Evolutionary conservation across 805 yeast genomes (phyloP).

Genomic region (Ogataea philodendri): DNA sequence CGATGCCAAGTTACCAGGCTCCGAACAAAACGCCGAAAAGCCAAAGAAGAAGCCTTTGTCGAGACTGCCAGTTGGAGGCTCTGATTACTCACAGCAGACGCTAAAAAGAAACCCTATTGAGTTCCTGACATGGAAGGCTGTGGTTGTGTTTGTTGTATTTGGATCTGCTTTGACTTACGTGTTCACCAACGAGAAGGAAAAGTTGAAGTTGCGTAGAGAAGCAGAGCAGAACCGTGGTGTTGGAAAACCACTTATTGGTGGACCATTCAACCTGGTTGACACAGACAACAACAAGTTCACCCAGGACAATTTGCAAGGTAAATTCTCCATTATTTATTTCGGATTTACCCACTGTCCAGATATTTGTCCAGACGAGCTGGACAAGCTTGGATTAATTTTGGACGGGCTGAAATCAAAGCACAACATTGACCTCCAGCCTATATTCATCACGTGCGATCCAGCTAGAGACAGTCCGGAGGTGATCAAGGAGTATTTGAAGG

Average conservation of each 20-base stretch:
- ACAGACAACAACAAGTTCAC: constrained; percentile 72
- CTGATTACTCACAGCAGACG: constrained; percentile 31
- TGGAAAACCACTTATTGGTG: constrained; percentile 93
- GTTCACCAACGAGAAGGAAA: constrained; percentile 74
- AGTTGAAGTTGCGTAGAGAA: constrained; percentile 68
- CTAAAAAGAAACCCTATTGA: constrained; percentile 48
- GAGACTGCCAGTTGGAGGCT: constrained; percentile 74
- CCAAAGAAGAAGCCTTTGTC: constrained; percentile 61
- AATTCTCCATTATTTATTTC: constrained; percentile 84
- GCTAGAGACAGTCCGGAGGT: constrained; percentile 90
- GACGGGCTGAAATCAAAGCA: constrained; percentile 54
- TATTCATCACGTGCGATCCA: constrained; percentile 96
- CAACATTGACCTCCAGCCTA: constrained; percentile 68
- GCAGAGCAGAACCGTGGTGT: constrained; percentile 84
- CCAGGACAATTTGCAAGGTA: constrained; percentile 69
- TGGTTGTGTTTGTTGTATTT: constrained; percentile 57
- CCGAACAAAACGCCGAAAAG: constrained; percentile 2
- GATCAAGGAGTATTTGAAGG: constrained; percentile 74
- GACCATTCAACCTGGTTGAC: constrained; percentile 76
- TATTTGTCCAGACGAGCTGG: constrained; percentile 97
- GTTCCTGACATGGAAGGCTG: constrained; percentile 84
- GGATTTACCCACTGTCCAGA: constrained; percentile 99
- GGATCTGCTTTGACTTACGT: constrained; percentile 73
- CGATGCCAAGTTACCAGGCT: neutral
- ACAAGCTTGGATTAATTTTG: constrained; percentile 76